Base-by-base conservation (phyloP, 75 land plant genomes). In the Azolla pinnata region DNA sequence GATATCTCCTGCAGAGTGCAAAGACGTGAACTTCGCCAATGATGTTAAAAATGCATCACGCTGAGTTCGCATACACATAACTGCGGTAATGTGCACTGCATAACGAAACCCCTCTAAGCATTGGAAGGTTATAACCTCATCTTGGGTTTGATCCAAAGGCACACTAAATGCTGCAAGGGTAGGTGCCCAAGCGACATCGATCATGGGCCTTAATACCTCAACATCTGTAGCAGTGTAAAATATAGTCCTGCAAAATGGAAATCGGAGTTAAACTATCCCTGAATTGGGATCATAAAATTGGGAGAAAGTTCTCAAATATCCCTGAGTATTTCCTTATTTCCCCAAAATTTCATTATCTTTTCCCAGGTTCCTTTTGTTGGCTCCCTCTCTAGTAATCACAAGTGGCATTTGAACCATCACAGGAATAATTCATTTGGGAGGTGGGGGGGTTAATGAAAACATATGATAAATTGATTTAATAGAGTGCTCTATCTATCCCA, bases 111-210 rank as follows among this genome's bases (percentile, higher is more conserved):
- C 99, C 66, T 86, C 81, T 48, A 95, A 80, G 67, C 99, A 95
- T 29, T 72, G 75, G 12, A 76, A 73, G 46, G 85, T 82, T 9
- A 86, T 52, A n/a, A 77, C 67, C 63, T 95, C 97, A 57, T 95
- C 99, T 57, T 95, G 97, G 79, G 88, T 95, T 61, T 84, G 86
- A 63, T 95, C 99, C 47, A 95, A 83, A 4, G 97, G 99, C 53
- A 92, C 97, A 78, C 98, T 93, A 69, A 93, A 93, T 23, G 98
- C 98, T 72, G 96, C 98, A 65, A 93, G 57, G 96, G 89, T 93
- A 4, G 98, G 98, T 65, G 98, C 98, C 98, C 98, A 93, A 61
- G 87, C 81, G 4, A 81, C 98, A 66, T 93, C 98, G 33, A 93
- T 75, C 98, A 93, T 93, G 64, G 92, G 92, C 61, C 76, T 86